Percentiles rank a stretch among this genome's conserved stretches.
Conservation (phyloP, 1,139 yeast genomes). For the Candida sojae region DNA sequence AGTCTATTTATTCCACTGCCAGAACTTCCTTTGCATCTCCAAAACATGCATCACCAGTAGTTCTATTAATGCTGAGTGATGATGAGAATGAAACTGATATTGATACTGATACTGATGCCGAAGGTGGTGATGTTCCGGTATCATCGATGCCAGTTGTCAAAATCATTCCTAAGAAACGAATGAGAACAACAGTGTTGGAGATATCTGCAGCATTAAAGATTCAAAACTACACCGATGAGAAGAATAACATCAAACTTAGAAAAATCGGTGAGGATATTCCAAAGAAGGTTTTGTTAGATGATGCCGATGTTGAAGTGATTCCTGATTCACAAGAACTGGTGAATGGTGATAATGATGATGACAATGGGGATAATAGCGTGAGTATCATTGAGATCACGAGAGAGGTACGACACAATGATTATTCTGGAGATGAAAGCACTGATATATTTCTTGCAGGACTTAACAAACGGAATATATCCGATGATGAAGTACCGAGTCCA, state of each 20-base stretch:
- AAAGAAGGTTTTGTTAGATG: constrained; percentile 14
- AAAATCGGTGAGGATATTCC: constrained; percentile 22
- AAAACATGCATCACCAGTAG: background rate
- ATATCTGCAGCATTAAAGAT: constrained; percentile 24
- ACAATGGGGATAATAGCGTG: constrained; percentile 20
- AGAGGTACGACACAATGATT: constrained; percentile 16
- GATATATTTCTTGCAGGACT: background rate
- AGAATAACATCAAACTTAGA: constrained; percentile 19
- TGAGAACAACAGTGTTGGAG: constrained; percentile 22
- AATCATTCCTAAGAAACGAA: constrained; percentile 6
- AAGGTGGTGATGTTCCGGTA: background rate
- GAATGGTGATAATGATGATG: constrained; percentile 8
- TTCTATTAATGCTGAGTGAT: background rate
- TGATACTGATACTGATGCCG: background rate
- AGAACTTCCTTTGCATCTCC: constrained; percentile 9
- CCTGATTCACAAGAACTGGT: constrained; percentile 36
- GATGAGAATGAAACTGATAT: background rate
- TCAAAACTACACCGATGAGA: constrained; percentile 17
- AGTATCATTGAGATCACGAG: constrained; percentile 40
- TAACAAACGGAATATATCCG: constrained; percentile 1
- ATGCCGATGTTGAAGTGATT: constrained; percentile 24
- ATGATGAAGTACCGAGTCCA: constrained; percentile 36
- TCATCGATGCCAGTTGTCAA: constrained; percentile 8
- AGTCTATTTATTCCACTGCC: constrained; percentile 25
- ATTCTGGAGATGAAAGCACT: constrained; percentile 7